Evolutionary conservation across 2,329 filamentous ascomycete genomes (phyloP), one percentile per base, ranked within the genome.

Genomic region (Pleomassaria siparia): DNA sequence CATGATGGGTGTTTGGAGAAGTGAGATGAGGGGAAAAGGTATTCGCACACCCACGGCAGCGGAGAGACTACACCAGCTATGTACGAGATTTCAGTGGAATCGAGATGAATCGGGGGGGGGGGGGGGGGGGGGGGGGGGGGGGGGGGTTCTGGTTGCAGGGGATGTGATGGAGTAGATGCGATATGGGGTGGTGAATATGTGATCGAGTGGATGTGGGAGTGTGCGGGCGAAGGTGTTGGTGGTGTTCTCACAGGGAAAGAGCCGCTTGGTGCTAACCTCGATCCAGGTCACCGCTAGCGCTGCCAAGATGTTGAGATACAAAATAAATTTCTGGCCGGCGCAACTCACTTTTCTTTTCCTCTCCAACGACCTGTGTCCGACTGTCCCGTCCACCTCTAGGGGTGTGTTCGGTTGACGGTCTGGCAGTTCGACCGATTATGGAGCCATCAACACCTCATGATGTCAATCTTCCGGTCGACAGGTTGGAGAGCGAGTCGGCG

Each of bases 381-480:
- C 76, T 76, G 76, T 92, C 89, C 87, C 81, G 87, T 71, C 76
- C 77, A 73, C 62, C 66, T 60, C 65, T 57, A 58, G 57, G 62
- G 70, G 66, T 76, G 80, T 78, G 81, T 80, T 79, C 81, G 85
- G 89, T 92, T 74, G 88, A 91, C 80, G 81, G 75, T 81, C 88
- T 83, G 80, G 84, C 88, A 92, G 85, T 83, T 92, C 88, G 88
- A 89, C 89, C 65, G 84, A 81, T 55, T 55, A 70, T 63, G 70
- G 89, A 85, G 88, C 88, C 91, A 86, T 85, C 87, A 89, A 85
- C 57, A 67, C 61, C 66, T 64, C 73, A 85, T 90, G 88, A 83
- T 91, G 86, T 88, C 81, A 85, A 87, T 89, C 74, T 78, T 91
- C 88, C 87, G 84, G 89, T 91, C 88, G 89, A 95, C 91, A 94